Percentiles rank a stretch among this genome's conserved stretches.
phyloP scores from a whole-genome alignment of 2,329 filamentous ascomycete species.

The Tolypocladium tropicale region DNA sequence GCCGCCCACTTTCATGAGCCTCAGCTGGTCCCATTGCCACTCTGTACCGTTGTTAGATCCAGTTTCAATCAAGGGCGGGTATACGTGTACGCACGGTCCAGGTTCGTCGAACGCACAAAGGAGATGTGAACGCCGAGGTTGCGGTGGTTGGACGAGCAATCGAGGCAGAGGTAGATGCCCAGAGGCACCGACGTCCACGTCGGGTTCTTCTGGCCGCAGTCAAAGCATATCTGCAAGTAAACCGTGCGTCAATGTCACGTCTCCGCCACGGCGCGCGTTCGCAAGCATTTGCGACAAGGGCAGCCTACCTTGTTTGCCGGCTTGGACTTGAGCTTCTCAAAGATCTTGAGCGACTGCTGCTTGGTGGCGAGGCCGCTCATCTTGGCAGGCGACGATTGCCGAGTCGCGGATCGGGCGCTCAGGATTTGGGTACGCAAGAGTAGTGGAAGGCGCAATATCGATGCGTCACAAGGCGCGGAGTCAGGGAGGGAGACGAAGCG shows the following conservation, averaged over 20 bases:
- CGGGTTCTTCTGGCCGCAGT: conserved; percentile 94
- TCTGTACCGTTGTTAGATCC: conserved; percentile 32
- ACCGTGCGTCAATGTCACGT: not conserved
- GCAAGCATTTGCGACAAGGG: not conserved
- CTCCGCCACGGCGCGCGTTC: not conserved
- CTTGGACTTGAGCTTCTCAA: conserved; percentile 93
- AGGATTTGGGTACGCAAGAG: not conserved
- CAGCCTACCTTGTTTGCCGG: conserved; percentile 77
- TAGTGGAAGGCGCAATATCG: not conserved
- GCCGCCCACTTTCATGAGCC: conserved; percentile 95
- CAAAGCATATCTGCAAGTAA: conserved; percentile 74
- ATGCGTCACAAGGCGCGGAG: not conserved
- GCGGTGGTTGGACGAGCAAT: conserved; percentile 93
- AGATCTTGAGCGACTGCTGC: conserved; percentile 91
- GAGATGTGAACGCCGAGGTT: conserved; percentile 98
- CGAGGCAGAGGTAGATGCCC: conserved; percentile 94
- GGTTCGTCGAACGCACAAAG: conserved; percentile 95
- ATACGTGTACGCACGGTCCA: conserved; percentile 74
- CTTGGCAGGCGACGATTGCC: conserved; percentile 18
- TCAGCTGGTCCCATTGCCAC: conserved; percentile 99
- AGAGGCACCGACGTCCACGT: conserved; percentile 98
- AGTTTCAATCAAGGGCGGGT: not conserved
- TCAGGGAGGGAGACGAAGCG: not conserved
- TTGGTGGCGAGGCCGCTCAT: conserved; percentile 72
- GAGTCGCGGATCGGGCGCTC: not conserved